Evolutionary conservation across 805 yeast species (phyloP).

Genomic region (Candida pseudoglaebosa): DNA sequence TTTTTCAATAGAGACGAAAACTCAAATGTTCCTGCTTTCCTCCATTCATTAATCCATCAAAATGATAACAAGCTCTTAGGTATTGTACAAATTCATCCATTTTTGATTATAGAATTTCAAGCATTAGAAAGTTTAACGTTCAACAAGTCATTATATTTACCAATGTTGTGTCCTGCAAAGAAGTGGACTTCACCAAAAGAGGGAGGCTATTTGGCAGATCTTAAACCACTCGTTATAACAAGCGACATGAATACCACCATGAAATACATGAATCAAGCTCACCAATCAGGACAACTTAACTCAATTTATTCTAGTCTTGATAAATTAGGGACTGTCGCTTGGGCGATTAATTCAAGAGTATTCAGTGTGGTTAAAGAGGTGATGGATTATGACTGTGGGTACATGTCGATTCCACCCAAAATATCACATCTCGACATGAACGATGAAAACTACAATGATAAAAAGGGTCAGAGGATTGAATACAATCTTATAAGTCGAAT

Average conservation of each 20-base stretch:
- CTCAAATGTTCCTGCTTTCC: slow-evolving; percentile 10
- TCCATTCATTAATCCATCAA: slow-evolving; percentile 6
- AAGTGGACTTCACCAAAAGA: slow-evolving; percentile 28
- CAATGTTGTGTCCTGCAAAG: slow-evolving; percentile 38
- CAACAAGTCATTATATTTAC: slow-evolving; percentile 20
- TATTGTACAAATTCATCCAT: slow-evolving; percentile 21
- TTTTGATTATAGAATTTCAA: slow-evolving; percentile 13
- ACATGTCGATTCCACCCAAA: slow-evolving; percentile 25
- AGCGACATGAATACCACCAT: slow-evolving; percentile 13
- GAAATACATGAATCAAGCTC: slow-evolving; percentile 22
- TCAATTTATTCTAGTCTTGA: slow-evolving; percentile 26
- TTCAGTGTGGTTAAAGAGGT: slow-evolving; percentile 18
- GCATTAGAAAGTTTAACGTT: slow-evolving; percentile 9
- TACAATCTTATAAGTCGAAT: slow-evolving; percentile 17
- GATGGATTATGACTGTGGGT: slow-evolving; percentile 17
- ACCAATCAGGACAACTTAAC: slow-evolving; percentile 28
- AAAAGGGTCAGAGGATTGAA: background rate
- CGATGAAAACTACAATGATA: background rate
- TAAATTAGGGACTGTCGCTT: slow-evolving; percentile 24
- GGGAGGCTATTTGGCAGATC: slow-evolving; percentile 33
- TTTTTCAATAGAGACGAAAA: slow-evolving; percentile 6
- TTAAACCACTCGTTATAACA: slow-evolving; percentile 22
- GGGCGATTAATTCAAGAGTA: slow-evolving; percentile 34
- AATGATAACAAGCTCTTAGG: slow-evolving; percentile 12
- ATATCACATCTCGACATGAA: slow-evolving; percentile 6